Conservation (phyloP, 169 alveolate species). For the Plasmodium vivax region DNA sequence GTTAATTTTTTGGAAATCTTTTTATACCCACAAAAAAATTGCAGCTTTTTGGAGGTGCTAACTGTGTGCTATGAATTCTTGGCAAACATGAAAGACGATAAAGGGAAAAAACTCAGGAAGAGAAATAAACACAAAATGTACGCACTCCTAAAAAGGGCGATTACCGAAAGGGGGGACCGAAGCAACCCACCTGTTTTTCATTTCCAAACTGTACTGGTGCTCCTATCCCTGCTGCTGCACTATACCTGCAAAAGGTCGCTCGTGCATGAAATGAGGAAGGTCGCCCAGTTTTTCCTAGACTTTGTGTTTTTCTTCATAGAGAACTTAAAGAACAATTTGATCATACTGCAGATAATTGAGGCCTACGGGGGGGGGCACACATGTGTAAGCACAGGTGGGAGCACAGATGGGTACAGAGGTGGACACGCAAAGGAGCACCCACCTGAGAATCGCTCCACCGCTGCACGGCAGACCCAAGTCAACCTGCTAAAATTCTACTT, state of each 20-base stretch:
- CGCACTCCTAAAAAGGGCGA: conserved; percentile 1
- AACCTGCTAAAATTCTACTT: conserved; percentile 41
- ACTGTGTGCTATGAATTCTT: conserved; percentile 56
- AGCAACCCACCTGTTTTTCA: not conserved
- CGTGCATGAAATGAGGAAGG: conserved; percentile 63
- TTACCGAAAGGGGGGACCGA: not conserved
- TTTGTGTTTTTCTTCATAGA: conserved; percentile 70
- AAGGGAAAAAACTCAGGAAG: not conserved
- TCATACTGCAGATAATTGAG: conserved; percentile 58
- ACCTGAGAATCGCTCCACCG: not conserved
- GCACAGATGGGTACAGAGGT: not conserved
- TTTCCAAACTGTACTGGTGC: conserved; percentile 28
- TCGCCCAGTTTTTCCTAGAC: conserved; percentile 66
- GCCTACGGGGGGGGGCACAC: conserved; percentile 13
- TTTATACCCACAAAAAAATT: conserved; percentile 33
- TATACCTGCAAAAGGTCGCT: conserved; percentile 29
- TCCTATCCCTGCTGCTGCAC: conserved; percentile 26
- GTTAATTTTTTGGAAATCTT: conserved; percentile 47
- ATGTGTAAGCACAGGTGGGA: not conserved
- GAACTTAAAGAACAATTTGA: conserved; percentile 73
- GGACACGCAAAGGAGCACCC: too few species aligned
- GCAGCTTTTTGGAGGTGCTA: conserved; percentile 51
- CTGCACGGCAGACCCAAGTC: not conserved
- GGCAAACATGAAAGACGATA: conserved; percentile 22
- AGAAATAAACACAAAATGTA: conserved; percentile 18